Evolutionary conservation across 129 eudicot genomes (phyloP), one percentile per base, ranked within the genome.

Genomic region (Flaveria brownii): DNA sequence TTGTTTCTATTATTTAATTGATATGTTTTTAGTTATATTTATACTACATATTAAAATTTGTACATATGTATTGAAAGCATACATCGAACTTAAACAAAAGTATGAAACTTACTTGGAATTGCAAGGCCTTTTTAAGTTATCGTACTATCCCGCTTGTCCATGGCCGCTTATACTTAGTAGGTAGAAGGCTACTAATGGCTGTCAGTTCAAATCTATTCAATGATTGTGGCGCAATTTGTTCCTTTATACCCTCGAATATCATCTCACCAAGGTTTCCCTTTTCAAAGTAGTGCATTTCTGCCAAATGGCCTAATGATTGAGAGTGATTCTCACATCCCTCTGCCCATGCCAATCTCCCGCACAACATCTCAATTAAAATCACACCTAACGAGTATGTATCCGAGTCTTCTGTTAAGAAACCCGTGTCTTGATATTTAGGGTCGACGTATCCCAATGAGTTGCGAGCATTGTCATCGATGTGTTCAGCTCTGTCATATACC

Each of bases 371-470:
- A 36, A 64, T 0, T 6, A 64, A 64, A 33, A 64, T 36, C 70
- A 64, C 46, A 64, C 70, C 62, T 14, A 64, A 64, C 15, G 70
- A 64, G 46, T 64, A 64, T 64, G 16, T 64, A 64, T 64, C 70
- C 4, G 70, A 64, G 2, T 2, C 12, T 64, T 16, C 16, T 9
- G 25, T 14, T n/a, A 64, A 15, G 46, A 4, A 64, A 50, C 62
- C 60, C 13, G 0, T 0, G 1, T 14, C 4, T 26, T 60, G 8
- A 14, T 52, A 57, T 0, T 3, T 4, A 4, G 49, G 51, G 77
- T 73, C 54, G 6, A 67, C 3, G 10, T 17, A 42, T 1, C 72
- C 51, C 16, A 67, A 41, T 8, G 72, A 41, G n/a, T 0, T 7
- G 6, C 2, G 18, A 18, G 12, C 17, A 42, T 41, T 10, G 2